Base-by-base conservation (phyloP, 495 filamentous ascomycete species). In the Clohesyomyces aquaticus region DNA sequence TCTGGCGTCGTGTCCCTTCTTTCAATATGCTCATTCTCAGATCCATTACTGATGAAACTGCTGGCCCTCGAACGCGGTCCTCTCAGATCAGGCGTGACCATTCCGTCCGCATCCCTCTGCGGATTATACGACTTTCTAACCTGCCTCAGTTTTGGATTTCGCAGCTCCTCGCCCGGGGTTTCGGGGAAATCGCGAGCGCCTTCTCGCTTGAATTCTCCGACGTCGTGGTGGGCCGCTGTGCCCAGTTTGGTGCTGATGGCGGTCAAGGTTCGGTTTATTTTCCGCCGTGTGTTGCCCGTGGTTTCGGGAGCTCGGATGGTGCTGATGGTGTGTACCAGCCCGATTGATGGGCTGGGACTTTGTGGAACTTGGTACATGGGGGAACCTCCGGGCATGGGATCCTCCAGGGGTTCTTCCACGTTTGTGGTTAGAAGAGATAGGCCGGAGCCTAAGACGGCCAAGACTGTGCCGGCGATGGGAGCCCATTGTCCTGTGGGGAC, bases 401-500 rank as follows among this genome's bases (percentile, higher is more conserved):
- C 26, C 47, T 4, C 26, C 21, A 4, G n/a, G 2, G 9, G 12
- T 25, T 22, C 22, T 8, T 22, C 18, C 2, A 26, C 19, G 3
- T 50, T 50, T 22, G 47, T 9, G 4, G 47, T 50, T 4, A 50
- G 21, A 2, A 50, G 16, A 26, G 25, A 25, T 10, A 22, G 12
- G 3, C 14, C 18, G 2, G 83, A 85, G 14, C 84, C 83, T 14
- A 82, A 42, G 0, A 75, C 76, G n/a, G 81, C 82, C 4, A 87
- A 73, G 1, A 63, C 78, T 3, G 82, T 81, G 47, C 80, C 83
- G 45, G 78, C 79, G 42, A 86, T 76, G 0, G 82, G 82, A 10
- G 78, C 78, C 84, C 83, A 87, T 73, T 86, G 81, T 18, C 78
- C 76, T 78, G 32, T 35, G 64, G 27, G 50, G 19, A 27, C 46